Evolutionary conservation across 1,284 basidiomycete genomes (phyloP).

Genomic region (Tetrapyrgos nigripes): DNA sequence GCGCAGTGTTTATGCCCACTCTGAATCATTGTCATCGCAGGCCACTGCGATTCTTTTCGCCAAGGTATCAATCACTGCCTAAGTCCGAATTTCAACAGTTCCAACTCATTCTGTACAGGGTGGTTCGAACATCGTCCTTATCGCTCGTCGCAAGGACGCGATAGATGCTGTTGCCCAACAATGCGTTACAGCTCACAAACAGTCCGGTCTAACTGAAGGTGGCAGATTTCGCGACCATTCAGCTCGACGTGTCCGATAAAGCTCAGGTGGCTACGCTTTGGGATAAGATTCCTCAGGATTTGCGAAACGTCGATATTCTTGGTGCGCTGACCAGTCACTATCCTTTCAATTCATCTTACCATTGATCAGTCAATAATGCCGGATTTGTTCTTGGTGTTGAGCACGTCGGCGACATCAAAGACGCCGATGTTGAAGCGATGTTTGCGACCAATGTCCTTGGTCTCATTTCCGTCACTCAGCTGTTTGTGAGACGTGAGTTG

Average conservation of each 20-base stretch:
- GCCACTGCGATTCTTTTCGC: constrained; percentile 88
- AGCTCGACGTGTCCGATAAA: constrained; percentile 80
- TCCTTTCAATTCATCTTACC: constrained; percentile 1
- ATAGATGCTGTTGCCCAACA: constrained; percentile 69
- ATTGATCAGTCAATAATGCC: constrained; percentile 78
- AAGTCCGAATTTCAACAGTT: neutral
- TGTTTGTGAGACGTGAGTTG: constrained; percentile 70
- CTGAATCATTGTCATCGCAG: constrained; percentile 38
- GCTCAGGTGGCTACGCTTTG: constrained; percentile 69
- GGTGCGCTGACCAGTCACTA: constrained; percentile 46
- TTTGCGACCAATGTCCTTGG: constrained; percentile 94
- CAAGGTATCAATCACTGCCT: constrained; percentile 52
- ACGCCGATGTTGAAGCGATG: constrained; percentile 86
- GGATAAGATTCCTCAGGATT: constrained; percentile 70
- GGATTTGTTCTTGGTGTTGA: constrained; percentile 89
- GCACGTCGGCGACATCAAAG: constrained; percentile 79
- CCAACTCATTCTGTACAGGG: constrained; percentile 51
- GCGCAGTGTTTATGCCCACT: constrained; percentile 3
- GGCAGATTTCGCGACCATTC: constrained; percentile 71
- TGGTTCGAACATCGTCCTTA: constrained; percentile 79
- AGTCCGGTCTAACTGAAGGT: constrained; percentile 72
- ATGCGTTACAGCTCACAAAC: constrained; percentile 74
- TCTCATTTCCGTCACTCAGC: constrained; percentile 84
- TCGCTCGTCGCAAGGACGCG: constrained; percentile 72
- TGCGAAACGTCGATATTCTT: constrained; percentile 76